Conservation (phyloP, 2,329 filamentous ascomycete species). For the Cercospora zeina region DNA sequence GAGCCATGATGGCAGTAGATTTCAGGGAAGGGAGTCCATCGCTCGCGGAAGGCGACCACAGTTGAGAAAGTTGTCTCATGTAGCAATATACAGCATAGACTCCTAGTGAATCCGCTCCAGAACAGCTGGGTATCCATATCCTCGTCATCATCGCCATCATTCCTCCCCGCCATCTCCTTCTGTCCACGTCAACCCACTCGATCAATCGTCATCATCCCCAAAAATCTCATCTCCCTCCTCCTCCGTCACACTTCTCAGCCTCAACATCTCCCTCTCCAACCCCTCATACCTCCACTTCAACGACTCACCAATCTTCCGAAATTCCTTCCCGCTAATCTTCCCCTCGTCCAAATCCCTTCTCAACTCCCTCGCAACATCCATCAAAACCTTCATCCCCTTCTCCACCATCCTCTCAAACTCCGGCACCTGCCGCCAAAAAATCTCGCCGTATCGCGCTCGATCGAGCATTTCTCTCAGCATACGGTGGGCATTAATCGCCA, state of each 20-base stretch:
- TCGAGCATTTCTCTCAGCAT: constrained; percentile 37
- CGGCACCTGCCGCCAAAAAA: constrained; percentile 24
- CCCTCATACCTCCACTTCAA: constrained; percentile 28
- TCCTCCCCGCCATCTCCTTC: no score
- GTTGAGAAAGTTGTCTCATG: not conserved
- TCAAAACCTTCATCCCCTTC: constrained; percentile 30
- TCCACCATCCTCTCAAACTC: constrained; percentile 36
- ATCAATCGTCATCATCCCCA: constrained; percentile 19
- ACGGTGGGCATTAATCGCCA: constrained; percentile 32
- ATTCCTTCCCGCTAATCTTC: constrained; percentile 24
- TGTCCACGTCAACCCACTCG: not conserved
- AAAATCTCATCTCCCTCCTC: constrained; percentile 28
- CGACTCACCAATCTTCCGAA: constrained; percentile 22
- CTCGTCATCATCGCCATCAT: not conserved
- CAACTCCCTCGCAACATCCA: constrained; percentile 30
- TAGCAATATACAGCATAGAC: not conserved
- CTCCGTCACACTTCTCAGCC: constrained; percentile 33
- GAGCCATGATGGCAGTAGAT: not conserved
- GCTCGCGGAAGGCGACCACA: not conserved
- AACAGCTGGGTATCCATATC: no score
- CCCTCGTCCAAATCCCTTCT: constrained; percentile 23
- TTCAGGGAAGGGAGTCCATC: not conserved
- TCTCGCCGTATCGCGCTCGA: constrained; percentile 29
- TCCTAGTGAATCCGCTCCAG: not conserved
- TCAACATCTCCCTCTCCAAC: constrained; percentile 30